Conservation (phyloP, 805 yeast genomes). For the Hanseniaspora clermontiae region DNA sequence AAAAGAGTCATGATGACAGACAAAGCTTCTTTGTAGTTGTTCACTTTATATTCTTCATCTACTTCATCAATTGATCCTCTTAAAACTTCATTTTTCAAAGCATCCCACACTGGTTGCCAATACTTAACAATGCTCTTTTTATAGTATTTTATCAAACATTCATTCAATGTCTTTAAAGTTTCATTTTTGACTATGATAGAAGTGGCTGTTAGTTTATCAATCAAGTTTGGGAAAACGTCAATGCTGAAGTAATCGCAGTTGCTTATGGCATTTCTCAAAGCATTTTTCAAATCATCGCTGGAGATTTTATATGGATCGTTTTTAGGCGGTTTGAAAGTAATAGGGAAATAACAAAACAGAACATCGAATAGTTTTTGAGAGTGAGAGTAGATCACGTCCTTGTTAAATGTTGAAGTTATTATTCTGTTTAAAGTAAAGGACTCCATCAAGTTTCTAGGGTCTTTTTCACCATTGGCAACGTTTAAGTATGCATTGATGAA, state of each 20-base stretch:
- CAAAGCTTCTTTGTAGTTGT: constrained; percentile 34
- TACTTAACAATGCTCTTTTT: constrained; percentile 37
- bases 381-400: constrained; percentile 30
- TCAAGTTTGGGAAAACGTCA: constrained; percentile 62
- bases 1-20: constrained; percentile 36
- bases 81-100: constrained; percentile 76
- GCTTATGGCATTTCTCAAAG: constrained; percentile 50
- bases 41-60: constrained; percentile 29
- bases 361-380: constrained; percentile 71
- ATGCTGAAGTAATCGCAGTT: constrained; percentile 51
- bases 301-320: constrained; percentile 73
- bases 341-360: constrained; percentile 90
- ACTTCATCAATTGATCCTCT: constrained; percentile 52
- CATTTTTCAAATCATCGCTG: constrained; percentile 51
- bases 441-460: constrained; percentile 70
- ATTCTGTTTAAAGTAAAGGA: constrained; percentile 47
- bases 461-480: constrained; percentile 79
- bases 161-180: constrained; percentile 47
- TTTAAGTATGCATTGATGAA: constrained; percentile 49
- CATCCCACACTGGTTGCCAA: constrained; percentile 76
- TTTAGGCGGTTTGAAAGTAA: constrained; percentile 82
- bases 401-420: constrained; percentile 33
- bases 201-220: constrained; percentile 69
- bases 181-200: constrained; percentile 64
- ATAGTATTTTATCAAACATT: constrained; percentile 44